These are phyloP conservation scores for Pythium aphanidermatum DNA, from an alignment of 352 stramenopile species.

Conservation along the genomic window DNA sequence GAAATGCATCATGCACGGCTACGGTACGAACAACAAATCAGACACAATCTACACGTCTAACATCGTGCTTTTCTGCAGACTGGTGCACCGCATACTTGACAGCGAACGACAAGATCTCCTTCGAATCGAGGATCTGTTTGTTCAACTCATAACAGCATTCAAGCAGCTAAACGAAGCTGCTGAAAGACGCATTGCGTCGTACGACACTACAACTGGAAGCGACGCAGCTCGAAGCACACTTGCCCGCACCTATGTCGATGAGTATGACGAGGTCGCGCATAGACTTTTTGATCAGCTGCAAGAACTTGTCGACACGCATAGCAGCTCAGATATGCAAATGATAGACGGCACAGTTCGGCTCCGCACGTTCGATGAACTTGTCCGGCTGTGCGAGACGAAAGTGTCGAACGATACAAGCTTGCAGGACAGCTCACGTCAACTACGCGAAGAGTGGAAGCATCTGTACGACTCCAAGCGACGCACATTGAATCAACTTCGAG, in stretches of 20 bases:
- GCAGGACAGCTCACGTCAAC: background rate
- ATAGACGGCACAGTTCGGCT: background rate
- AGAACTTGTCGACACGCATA: background rate
- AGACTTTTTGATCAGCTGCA: conserved; percentile 12
- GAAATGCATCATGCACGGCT: conserved; percentile 34
- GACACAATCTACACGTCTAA: background rate
- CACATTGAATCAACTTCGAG: conserved; percentile 12
- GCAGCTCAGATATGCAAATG: background rate
- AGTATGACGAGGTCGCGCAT: conserved; percentile 18
- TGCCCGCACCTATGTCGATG: conserved; percentile 12
- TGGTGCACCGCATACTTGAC: conserved; percentile 29
- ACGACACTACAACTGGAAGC: conserved; percentile 3
- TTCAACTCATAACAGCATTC: conserved; percentile 5
- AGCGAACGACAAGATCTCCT: conserved; percentile 23
- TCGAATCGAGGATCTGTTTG: conserved; percentile 14
- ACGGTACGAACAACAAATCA: conserved; percentile 13
- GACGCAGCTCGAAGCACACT: conserved; percentile 9
- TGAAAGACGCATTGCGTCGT: conserved; percentile 8
- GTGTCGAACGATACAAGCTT: conserved; percentile 10
- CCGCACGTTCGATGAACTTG: conserved; percentile 25
- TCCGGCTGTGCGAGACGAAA: conserved; percentile 13
- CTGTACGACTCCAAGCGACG: conserved; percentile 16
- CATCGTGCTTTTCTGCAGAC: conserved; percentile 2
- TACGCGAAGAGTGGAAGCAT: conserved; percentile 16
- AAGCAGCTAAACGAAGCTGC: conserved; percentile 6